Evolutionary conservation across 1,139 yeast species (phyloP).

Genomic region (Nematodospora anomalae): DNA sequence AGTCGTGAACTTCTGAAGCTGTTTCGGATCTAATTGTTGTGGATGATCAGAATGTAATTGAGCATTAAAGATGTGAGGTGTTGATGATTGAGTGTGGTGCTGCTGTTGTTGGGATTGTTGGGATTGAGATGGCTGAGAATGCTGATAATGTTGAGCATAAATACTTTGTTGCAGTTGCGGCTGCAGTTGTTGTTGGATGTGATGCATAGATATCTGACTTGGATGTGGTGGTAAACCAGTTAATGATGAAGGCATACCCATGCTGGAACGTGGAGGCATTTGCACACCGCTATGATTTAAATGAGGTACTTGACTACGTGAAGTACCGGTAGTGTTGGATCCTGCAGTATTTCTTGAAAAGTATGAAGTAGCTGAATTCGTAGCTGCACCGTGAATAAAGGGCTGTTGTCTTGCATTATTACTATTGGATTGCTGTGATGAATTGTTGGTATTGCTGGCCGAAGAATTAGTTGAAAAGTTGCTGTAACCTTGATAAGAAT

Average conservation of each 20-base stretch:
- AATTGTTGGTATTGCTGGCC: slow-evolving; percentile 3
- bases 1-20: slow-evolving; percentile 15
- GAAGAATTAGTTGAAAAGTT: slow-evolving; percentile 7
- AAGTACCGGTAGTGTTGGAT: slow-evolving; percentile 2
- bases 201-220: slow-evolving; percentile 1
- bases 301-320: slow-evolving; percentile 14
- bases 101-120: slow-evolving; percentile 14
- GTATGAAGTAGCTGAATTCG: slow-evolving; percentile 4
- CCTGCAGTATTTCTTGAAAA: slow-evolving; percentile 4
- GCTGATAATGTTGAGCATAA: slow-evolving; percentile 11
- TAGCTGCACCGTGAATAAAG: slow-evolving; percentile 1
- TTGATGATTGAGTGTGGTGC: slow-evolving; percentile 19
- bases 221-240: slow-evolving; percentile 11
- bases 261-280: slow-evolving; percentile 10
- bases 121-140: slow-evolving; percentile 17
- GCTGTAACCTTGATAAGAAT: slow-evolving; percentile 14
- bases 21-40: slow-evolving; percentile 17
- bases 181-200: neutral
- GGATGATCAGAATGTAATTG: slow-evolving; percentile 15
- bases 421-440: slow-evolving; percentile 7
- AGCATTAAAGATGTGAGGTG: slow-evolving; percentile 11
- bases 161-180: slow-evolving; percentile 10
- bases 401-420: slow-evolving; percentile 7
- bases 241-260: slow-evolving; percentile 8
- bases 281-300: slow-evolving; percentile 10